Conservation (phyloP, 352 stramenopile genomes). For the Elongisporangium anandrum region DNA sequence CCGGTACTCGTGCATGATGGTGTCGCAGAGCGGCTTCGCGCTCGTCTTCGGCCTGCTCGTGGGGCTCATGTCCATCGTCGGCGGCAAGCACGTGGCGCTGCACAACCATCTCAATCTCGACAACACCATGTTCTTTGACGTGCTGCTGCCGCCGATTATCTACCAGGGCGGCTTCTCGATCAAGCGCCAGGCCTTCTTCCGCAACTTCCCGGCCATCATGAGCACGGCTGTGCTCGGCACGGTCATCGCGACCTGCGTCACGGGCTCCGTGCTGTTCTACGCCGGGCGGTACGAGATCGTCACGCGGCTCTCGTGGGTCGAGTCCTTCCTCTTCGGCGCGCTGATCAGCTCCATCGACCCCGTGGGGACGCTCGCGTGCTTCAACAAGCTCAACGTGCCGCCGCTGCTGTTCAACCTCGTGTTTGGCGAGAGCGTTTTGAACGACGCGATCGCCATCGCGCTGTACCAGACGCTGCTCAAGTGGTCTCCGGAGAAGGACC, state of each 20-base stretch:
- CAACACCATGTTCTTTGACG: slow-evolving; percentile 87
- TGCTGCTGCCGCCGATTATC: slow-evolving; percentile 83
- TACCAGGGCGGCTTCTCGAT: slow-evolving; percentile 86
- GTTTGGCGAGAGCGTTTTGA: slow-evolving; percentile 94
- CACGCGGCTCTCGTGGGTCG: slow-evolving; percentile 84
- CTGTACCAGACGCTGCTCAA: slow-evolving; percentile 92
- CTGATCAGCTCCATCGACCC: slow-evolving; percentile 93
- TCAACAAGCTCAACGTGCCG: slow-evolving; percentile 86
- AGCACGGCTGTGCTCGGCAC: slow-evolving; percentile 78
- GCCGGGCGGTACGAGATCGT: slow-evolving; percentile 53
- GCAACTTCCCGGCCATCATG: slow-evolving; percentile 85
- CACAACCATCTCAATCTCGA: slow-evolving; percentile 80
- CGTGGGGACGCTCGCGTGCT: slow-evolving; percentile 90
- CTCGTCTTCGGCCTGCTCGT: slow-evolving; percentile 76
- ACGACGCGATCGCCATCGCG: slow-evolving; percentile 92
- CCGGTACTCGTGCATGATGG: slow-evolving; percentile 78
- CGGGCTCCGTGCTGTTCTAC: slow-evolving; percentile 63
- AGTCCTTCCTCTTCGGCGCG: slow-evolving; percentile 90
- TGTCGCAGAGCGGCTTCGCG: slow-evolving; percentile 84
- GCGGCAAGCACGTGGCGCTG: slow-evolving; percentile 56
- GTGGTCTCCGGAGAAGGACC: slow-evolving; percentile 73
- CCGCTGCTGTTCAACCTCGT: slow-evolving; percentile 94
- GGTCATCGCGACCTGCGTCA: slow-evolving; percentile 73
- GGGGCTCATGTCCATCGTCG: slow-evolving; percentile 65
- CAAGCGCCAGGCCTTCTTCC: slow-evolving; percentile 82